These are phyloP conservation scores for Penstemon eatonii DNA, from an alignment of 257 asterid species.

Conservation along the genomic window DNA sequence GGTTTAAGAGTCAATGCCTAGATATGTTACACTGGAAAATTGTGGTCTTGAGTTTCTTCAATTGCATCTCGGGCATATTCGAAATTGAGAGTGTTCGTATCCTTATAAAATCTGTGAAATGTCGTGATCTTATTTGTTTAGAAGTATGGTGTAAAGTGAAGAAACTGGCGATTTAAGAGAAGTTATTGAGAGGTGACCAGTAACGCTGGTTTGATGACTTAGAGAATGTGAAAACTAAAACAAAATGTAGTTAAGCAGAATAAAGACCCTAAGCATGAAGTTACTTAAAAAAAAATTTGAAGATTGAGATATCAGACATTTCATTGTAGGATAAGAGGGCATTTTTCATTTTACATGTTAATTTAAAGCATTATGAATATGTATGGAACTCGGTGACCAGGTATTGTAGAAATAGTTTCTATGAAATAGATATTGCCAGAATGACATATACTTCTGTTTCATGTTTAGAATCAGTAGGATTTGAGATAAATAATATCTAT, in stretches of 20 bases:
- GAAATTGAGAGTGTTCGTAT: constrained; percentile 19
- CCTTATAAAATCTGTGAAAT: constrained; percentile 13
- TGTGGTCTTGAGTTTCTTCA: constrained; percentile 4
- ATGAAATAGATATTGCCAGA: too few species aligned
- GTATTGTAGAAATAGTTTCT: too few species aligned
- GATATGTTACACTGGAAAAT: constrained; percentile 6
- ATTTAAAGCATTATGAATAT: too few species aligned
- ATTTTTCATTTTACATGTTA: too few species aligned
- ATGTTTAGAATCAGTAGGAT: not conserved
- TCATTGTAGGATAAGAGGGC: too few species aligned
- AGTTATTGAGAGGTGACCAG: constrained; percentile 4
- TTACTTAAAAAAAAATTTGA: too few species aligned
- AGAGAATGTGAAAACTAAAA: not conserved
- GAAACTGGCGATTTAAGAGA: constrained; percentile 15
- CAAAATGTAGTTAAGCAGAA: too few species aligned
- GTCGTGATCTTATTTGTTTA: constrained; percentile 5
- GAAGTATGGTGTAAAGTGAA: constrained; percentile 13
- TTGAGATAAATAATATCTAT: constrained; percentile 15
- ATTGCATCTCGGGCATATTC: constrained; percentile 15
- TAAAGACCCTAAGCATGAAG: too few species aligned
- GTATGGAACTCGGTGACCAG: too few species aligned
- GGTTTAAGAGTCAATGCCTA: constrained; percentile 10
- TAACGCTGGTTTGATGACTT: constrained; percentile 16
- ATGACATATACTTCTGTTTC: too few species aligned
- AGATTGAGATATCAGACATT: too few species aligned